Base-by-base conservation (phyloP, 2,329 filamentous ascomycete genomes). In the Botrytis fragariae region DNA sequence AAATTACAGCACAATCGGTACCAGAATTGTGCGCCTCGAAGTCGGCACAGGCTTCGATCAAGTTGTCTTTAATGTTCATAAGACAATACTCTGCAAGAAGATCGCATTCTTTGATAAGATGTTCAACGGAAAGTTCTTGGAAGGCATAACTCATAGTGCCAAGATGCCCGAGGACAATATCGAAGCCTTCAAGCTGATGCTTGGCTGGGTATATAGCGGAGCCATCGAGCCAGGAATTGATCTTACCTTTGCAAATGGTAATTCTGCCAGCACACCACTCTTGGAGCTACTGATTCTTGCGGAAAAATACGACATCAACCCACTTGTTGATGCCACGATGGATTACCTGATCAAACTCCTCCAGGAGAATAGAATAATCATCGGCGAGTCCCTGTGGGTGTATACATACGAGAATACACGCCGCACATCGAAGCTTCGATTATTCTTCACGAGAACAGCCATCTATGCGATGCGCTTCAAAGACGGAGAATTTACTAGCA, bases 41-140 rank as follows among this genome's bases (percentile, higher is more conserved):
- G 39, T 44, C 20, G 42, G 59, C 20, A 37, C 18, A 1, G 20
- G 62, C 29, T 8, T 14, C 3, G 10, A 45, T 8, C 35, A 25
- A 35, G 42, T 16, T 5, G n/a, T 35, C 18, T 65, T 65, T 10
- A 48, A 8, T 10, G 54, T 76, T 32, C 68, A 77, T 25, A 72
- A 73, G 22, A 20, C 42, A 1, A 18, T 74, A 12, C 39, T 75
- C 1, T 76, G 72, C 69, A 39, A 74, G 8, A 75, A 73, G 29
- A 60, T 77, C 3, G 74, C 74, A 0, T 76, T 74, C 45, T 77
- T 77, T 18, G 37, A 69, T 0, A 75, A 74, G 44, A 74, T 78
- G 71, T 75, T 76, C 59, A 60, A 51, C 6, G 54, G 71, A 4
- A 32, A 44, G 1, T 76, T 76, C 14, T 42, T 18, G 29, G 72